Percentiles rank a stretch among this genome's conserved stretches.
These are phyloP conservation scores for Mortierella sp. DNA, from an alignment of 371 early-diverging fungal species.

Conservation along the genomic window DNA sequence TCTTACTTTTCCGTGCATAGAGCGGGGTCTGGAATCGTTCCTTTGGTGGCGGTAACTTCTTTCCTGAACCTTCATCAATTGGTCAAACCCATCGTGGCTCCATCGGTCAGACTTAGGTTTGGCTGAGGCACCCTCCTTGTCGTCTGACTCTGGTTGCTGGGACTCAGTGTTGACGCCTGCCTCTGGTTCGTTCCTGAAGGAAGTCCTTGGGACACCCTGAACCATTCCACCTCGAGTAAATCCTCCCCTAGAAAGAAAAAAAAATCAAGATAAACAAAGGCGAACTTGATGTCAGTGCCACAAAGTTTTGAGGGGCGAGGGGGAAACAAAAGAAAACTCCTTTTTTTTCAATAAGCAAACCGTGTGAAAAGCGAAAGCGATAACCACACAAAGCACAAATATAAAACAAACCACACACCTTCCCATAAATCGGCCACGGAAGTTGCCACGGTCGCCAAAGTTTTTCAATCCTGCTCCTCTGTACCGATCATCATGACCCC, in stretches of 20 bases:
- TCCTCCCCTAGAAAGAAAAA: conserved; percentile 29
- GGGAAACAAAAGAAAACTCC: neutral
- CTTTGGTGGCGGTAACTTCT: conserved; percentile 45
- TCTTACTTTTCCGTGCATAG: conserved; percentile 46
- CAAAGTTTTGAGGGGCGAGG: neutral
- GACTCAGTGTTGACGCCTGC: conserved; percentile 10
- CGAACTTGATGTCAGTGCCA: neutral
- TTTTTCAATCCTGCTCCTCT: conserved; percentile 63
- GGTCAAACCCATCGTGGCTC: conserved; percentile 57
- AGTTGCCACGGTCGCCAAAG: conserved; percentile 44
- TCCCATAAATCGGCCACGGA: conserved; percentile 56
- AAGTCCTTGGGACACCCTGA: conserved; percentile 39
- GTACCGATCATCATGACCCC: conserved; percentile 73
- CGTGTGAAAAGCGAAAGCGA: conserved; percentile 2
- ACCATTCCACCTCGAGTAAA: conserved; percentile 41
- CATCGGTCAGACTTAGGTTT: conserved; percentile 52
- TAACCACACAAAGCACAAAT: neutral
- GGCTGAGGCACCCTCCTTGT: conserved; percentile 20
- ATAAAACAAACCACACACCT: conserved; percentile 27
- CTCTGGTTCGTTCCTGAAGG: conserved; percentile 31
- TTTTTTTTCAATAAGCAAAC: neutral
- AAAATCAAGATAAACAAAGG: neutral
- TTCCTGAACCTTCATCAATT: conserved; percentile 54
- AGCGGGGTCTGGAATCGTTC: conserved; percentile 45
- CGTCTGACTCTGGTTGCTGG: conserved; percentile 20